These are phyloP conservation scores for Pochonia chlamydosporia DNA, from an alignment of 2,329 filamentous ascomycete species.

Conservation along the genomic window DNA sequence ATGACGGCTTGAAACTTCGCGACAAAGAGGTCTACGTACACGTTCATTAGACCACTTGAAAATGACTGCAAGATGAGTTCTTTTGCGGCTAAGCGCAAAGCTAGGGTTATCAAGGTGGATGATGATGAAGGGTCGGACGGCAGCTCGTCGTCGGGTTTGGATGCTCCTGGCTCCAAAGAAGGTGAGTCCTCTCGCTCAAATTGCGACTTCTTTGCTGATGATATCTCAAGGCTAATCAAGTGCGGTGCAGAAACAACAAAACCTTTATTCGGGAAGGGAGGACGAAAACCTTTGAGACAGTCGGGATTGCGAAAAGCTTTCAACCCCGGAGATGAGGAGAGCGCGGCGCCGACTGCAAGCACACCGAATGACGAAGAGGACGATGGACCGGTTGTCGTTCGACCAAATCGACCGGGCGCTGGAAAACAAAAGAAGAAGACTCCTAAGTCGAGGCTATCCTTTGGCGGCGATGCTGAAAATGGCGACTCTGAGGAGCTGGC, in stretches of 20 bases:
- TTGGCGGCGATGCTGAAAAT: constrained; percentile 54
- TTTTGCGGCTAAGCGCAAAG: constrained; percentile 58
- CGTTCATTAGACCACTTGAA: neutral
- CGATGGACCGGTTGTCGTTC: constrained; percentile 41
- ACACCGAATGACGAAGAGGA: constrained; percentile 34
- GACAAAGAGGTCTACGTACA: neutral
- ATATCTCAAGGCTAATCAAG: constrained; percentile 26
- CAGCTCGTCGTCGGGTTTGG: constrained; percentile 12
- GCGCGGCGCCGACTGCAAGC: constrained; percentile 13
- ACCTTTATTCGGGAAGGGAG: constrained; percentile 36
- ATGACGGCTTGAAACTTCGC: constrained; percentile 2
- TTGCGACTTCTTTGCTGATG: constrained; percentile 25
- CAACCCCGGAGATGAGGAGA: constrained; percentile 36
- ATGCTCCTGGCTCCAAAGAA: constrained; percentile 22
- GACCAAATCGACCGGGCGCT: constrained; percentile 44
- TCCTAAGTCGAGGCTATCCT: constrained; percentile 60
- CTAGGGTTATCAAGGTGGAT: constrained; percentile 67
- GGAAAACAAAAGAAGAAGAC: constrained; percentile 61
- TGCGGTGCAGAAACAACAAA: constrained; percentile 25
- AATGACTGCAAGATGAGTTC: constrained; percentile 39
- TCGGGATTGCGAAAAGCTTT: constrained; percentile 54
- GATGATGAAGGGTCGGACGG: constrained; percentile 53
- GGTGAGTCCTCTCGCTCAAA: constrained; percentile 26
- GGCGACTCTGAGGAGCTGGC: constrained; percentile 44
- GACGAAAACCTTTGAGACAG: constrained; percentile 50